A percentile compares a stretch with the other conserved stretches of the same genome.
phyloP scores from a whole-genome alignment of 2,329 filamentous ascomycete species.

The Gnomoniopsis smithogilvyi region DNA sequence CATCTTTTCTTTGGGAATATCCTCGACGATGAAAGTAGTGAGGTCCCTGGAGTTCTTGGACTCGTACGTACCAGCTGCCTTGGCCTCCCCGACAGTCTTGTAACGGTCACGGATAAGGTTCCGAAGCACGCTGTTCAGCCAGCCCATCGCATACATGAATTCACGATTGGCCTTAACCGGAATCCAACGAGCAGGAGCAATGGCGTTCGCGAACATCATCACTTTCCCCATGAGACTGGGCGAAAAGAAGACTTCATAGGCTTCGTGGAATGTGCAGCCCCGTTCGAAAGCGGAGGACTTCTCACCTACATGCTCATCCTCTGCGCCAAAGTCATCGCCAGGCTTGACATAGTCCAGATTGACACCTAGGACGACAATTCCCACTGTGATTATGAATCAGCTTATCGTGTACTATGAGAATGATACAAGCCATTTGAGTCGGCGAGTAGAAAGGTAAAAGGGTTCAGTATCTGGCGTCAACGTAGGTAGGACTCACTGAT shows the following conservation, averaged over 20 bases:
- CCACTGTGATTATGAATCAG: slow-evolving; percentile 23
- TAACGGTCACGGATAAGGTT: slow-evolving; percentile 28
- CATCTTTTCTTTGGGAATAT: slow-evolving; percentile 19
- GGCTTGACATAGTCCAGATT: slow-evolving; percentile 24
- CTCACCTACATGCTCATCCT: background rate
- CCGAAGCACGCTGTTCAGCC: slow-evolving; percentile 32
- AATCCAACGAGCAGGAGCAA: slow-evolving; percentile 26
- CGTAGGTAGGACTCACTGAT: background rate
- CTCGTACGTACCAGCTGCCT: slow-evolving; percentile 19
- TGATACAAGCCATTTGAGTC: no score
- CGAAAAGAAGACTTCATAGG: slow-evolving; percentile 31
- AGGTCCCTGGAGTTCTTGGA: slow-evolving; percentile 19
- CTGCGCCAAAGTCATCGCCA: background rate
- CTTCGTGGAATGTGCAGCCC: slow-evolving; percentile 24
- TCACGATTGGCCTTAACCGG: slow-evolving; percentile 36
- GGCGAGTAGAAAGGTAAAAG: no score
- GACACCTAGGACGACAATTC: slow-evolving; percentile 31
- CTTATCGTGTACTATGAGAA: background rate
- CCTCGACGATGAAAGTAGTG: slow-evolving; percentile 27
- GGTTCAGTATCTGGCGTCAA: background rate
- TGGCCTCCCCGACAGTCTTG: slow-evolving; percentile 25
- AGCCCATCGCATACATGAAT: slow-evolving; percentile 32
- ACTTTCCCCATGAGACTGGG: slow-evolving; percentile 25
- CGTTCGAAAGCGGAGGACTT: background rate
- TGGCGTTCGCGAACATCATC: slow-evolving; percentile 28